Evolutionary conservation across 106 monocot genomes (phyloP).

Genomic region (Agapanthus africanus): DNA sequence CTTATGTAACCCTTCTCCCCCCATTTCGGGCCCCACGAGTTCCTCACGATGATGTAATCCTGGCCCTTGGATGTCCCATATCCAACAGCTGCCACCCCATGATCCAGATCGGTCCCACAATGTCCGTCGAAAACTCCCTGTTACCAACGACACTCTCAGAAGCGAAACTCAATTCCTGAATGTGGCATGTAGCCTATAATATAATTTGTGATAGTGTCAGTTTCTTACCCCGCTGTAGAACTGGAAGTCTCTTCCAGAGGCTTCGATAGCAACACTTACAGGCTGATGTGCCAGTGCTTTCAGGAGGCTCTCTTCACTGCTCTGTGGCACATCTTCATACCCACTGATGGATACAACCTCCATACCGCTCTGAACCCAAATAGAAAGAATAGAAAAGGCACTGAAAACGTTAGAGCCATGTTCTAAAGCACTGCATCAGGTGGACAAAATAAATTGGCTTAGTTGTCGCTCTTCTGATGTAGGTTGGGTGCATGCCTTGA

Average conservation of each 20-base stretch:
- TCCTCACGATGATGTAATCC: slow-evolving; percentile 56
- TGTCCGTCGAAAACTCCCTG: slow-evolving; percentile 49
- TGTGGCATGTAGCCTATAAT: too few relatives aligned
- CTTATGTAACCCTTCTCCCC: slow-evolving; percentile 59
- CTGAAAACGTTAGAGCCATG: not conserved
- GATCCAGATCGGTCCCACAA: slow-evolving; percentile 42
- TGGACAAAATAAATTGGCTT: not conserved
- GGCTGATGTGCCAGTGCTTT: slow-evolving; percentile 49
- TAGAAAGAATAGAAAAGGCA: not conserved
- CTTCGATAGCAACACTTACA: slow-evolving; percentile 47
- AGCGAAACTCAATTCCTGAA: not conserved
- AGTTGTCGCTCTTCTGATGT: not conserved
- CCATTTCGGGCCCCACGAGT: slow-evolving; percentile 49
- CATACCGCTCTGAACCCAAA: slow-evolving; percentile 7
- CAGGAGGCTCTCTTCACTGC: slow-evolving; percentile 33
- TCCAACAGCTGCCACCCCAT: slow-evolving; percentile 49
- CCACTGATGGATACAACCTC: slow-evolving; percentile 35
- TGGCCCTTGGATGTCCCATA: slow-evolving; percentile 39
- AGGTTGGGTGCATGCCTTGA: too few relatives aligned
- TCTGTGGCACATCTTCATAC: slow-evolving; percentile 43
- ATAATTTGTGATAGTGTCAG: not conserved
- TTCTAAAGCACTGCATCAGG: not conserved
- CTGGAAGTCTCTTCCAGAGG: slow-evolving; percentile 48
- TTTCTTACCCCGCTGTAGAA: slow-evolving; percentile 46
- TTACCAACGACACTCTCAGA: not conserved